Base-by-base conservation (phyloP, 768 basidiomycete genomes). In the Suillus sp. region DNA sequence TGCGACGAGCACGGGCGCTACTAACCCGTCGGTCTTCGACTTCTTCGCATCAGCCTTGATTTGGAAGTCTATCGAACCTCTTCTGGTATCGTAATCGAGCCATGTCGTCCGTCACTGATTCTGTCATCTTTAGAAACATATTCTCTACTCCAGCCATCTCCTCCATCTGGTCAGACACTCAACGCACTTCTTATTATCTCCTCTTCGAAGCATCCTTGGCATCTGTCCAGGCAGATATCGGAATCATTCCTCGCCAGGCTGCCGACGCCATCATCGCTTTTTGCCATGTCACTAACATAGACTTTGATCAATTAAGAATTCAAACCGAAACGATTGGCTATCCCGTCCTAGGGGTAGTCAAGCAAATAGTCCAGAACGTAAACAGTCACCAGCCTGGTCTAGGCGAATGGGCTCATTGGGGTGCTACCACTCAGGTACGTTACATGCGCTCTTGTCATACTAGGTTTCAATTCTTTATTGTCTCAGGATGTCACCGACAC, bases 341-440 rank as follows among this genome's bases (percentile, higher is more conserved):
- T 64, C 80, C 82, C 1, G 78, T 81, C 3, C 61, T 82, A 40
- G 80, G 80, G 42, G 61, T 83, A 16, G 79, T 82, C 20, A 79
- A 77, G 63, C 80, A 82, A 53, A 70, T 83, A 32, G 80, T 82
- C 2, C 73, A 68, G 14, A 63, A 70, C 56, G 79, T 78, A 22
- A 82, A 80, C 59, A 59, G 51, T 38, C 67, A 64, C 4, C 59
- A 70, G 47, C 69, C 69, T 51, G 76, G 79, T 27, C 65, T 80
- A 9, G 82, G 82, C 38, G 82, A 81, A 68, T 81, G 81, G 79
- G 73, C 72, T 20, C 82, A 83, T 66, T 83, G 80, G 70, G 82
- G 81, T 35, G 79, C 80, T 4, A 82, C 81, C 4, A 83, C 81
- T 20, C 82, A 83, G 75, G 82, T 80, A 51, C 59, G 68, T 62